Evolutionary conservation across 1,284 basidiomycete genomes (phyloP).

Genomic region (Tilletia indica): DNA sequence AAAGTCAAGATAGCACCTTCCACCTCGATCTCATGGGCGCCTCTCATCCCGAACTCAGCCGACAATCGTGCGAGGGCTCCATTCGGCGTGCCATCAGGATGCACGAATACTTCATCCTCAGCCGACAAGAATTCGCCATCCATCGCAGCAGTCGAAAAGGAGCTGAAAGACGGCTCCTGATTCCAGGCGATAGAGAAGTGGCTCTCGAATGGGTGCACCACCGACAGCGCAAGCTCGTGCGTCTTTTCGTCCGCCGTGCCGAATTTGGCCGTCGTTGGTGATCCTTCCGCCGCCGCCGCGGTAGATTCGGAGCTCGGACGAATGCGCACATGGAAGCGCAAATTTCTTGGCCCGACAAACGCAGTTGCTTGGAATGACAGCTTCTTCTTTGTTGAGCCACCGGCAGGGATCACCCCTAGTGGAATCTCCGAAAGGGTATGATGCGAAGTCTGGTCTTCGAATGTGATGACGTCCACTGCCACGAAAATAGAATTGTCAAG

Average conservation of each 20-base stretch:
- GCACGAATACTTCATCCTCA: slow-evolving; percentile 10
- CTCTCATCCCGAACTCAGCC: neutral
- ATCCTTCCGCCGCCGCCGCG: neutral
- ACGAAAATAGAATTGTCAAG: too few species aligned
- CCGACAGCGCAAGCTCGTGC: neutral
- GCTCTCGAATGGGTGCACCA: neutral
- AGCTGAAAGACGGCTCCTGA: neutral
- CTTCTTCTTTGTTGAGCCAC: neutral
- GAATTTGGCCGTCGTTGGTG: neutral
- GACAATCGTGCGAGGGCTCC: neutral
- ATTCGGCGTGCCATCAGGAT: slow-evolving; percentile 7
- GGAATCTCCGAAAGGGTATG: neutral
- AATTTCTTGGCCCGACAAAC: neutral
- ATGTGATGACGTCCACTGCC: neutral
- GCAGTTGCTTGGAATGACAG: neutral
- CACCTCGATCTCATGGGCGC: neutral
- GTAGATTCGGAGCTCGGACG: neutral
- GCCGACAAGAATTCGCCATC: slow-evolving; percentile 7
- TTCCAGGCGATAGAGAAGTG: slow-evolving; percentile 10
- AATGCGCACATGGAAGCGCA: neutral
- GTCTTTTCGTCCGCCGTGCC: slow-evolving; percentile 7
- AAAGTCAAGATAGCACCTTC: neutral
- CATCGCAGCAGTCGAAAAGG: neutral
- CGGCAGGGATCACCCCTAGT: neutral
- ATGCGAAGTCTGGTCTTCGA: neutral